Conservation (phyloP, 345 rosid species). For the Cardamine occulta region DNA sequence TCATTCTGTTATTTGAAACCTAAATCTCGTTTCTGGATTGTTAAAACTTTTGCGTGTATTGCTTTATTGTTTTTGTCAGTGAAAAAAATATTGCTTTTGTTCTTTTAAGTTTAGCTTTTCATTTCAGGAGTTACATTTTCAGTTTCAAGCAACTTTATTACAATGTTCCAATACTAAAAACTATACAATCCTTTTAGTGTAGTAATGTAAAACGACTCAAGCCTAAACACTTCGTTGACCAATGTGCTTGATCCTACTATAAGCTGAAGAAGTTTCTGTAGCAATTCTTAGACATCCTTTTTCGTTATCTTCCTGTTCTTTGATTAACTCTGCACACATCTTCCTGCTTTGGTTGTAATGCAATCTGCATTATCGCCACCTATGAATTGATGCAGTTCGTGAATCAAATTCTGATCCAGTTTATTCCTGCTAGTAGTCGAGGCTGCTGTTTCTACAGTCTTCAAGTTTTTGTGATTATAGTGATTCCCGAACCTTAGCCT, state of each 20-base stretch:
- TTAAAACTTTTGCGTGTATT: constrained; percentile 39
- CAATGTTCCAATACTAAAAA: neutral
- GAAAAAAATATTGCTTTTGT: constrained; percentile 36
- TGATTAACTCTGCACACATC: constrained; percentile 63
- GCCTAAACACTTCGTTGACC: neutral
- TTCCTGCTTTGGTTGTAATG: constrained; percentile 31
- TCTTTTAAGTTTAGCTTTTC: constrained; percentile 20
- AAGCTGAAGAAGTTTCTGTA: constrained; percentile 33
- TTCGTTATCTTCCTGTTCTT: constrained; percentile 53
- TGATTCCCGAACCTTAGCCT: constrained; percentile 38
- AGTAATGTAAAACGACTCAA: neutral
- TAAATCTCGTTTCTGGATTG: constrained; percentile 25
- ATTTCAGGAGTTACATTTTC: neutral
- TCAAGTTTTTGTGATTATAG: neutral
- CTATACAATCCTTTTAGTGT: neutral
- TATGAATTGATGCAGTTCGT: neutral
- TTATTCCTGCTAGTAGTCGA: constrained; percentile 17
- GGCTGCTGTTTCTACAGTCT: neutral
- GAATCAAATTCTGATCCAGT: neutral
- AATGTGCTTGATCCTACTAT: constrained; percentile 1
- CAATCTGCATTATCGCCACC: neutral
- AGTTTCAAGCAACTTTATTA: neutral
- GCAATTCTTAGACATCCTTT: constrained; percentile 10
- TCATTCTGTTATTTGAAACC: constrained; percentile 33
- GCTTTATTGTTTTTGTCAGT: constrained; percentile 43